Evolutionary conservation across 2,329 filamentous ascomycete genomes (phyloP), one percentile per base, ranked within the genome.

Genomic region (Xylogone sp.): DNA sequence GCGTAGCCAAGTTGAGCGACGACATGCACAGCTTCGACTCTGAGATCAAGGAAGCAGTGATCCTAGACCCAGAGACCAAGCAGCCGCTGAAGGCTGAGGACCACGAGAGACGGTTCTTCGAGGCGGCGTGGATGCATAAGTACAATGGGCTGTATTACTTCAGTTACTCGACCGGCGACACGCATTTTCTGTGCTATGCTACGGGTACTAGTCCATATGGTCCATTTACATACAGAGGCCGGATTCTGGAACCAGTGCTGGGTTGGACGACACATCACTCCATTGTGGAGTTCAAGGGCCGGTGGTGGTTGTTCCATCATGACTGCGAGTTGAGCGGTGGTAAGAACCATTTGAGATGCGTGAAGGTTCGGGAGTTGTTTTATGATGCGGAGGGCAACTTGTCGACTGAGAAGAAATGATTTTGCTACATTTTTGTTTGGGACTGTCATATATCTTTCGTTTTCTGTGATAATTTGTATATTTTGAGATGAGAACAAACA

Each of bases 191-290:
- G 27, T 85, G 76, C 56, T 91, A 89, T 64, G 88, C 84, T 1
- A 81, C 77, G 2, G 79, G 84, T 0, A 72, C 80, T 4, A 83
- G 69, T 52, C 87, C 88, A 0, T 69, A 82, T 10, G 87, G 88
- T 0, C 87, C 88, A 0, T 91, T 91, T 60, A 87, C 81, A 1
- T 91, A 90, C 56, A 77, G 75, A 0, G 87, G 88, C 0, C 72
- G 81, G 45, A 86, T 92, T 50, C 67, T 92, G 46, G 86, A 90
- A 73, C 88, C 87, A 0, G 88, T 92, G 4, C 68, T 87, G 21
- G 87, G 88, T 1, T 92, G 88, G 88, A 91, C 88, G 43, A 92
- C 88, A 50, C 88, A 91, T 69, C 88, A 91, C 67, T 88, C 83
- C 2, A 86, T 92, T 58, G 85, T 86, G 9, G 86, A 90, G 73